Percentiles rank a stretch among this genome's conserved stretches.
Conservation (phyloP, 2,329 filamentous ascomycete genomes). For the Eutypella sp. region DNA sequence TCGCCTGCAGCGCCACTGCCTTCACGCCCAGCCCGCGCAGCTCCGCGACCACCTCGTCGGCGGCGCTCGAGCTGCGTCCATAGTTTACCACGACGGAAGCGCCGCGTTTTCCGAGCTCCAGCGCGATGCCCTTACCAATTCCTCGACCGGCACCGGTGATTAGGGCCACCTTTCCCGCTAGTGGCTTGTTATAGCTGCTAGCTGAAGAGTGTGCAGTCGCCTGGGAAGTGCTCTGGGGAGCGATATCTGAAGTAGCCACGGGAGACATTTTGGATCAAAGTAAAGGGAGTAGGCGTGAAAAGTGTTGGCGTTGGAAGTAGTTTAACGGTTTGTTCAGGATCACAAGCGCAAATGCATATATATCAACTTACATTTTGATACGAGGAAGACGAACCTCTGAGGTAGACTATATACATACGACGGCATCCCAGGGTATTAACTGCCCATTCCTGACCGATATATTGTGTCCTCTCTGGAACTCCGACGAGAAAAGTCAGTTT, state of each 20-base stretch:
- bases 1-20: slow-evolving; percentile 57
- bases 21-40: slow-evolving; percentile 52
- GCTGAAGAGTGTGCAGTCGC: no score
- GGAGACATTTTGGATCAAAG: slow-evolving; percentile 24
- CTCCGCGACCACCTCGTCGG: slow-evolving; percentile 51
- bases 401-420: neutral
- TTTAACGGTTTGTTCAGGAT: no score
- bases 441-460: no score
- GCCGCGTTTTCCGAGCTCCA: slow-evolving; percentile 62
- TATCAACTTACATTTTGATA: no score
- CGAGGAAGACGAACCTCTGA: no score
- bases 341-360: no score
- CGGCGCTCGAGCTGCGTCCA: slow-evolving; percentile 47
- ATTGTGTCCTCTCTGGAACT: neutral
- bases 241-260: slow-evolving; percentile 15
- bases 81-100: slow-evolving; percentile 66
- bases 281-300: neutral
- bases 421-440: neutral
- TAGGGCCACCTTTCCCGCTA: slow-evolving; percentile 51
- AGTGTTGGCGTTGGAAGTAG: no score
- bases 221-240: slow-evolving; percentile 7
- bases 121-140: slow-evolving; percentile 61
- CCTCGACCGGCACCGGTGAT: slow-evolving; percentile 62
- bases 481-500: neutral
- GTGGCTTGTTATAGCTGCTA: slow-evolving; percentile 28